Conservation (phyloP, 2,329 filamentous ascomycete species). For the Neophaeococcomyces mojaviensis region DNA sequence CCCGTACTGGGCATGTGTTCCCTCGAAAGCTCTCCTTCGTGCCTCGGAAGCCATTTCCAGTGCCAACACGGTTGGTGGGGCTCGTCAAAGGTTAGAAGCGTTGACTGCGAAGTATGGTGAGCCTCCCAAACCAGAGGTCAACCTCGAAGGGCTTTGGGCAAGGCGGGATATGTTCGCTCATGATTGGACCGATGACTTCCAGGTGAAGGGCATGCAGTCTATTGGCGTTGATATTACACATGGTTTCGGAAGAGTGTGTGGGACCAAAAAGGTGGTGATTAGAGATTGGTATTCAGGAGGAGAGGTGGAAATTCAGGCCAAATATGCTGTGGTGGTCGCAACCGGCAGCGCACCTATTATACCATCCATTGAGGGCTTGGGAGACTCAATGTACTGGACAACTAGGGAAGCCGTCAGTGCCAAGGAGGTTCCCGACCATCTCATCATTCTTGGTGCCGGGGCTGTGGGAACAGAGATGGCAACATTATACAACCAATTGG, state of each 20-base stretch:
- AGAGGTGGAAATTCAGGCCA: slow-evolving; percentile 6
- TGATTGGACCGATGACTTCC: slow-evolving; percentile 8
- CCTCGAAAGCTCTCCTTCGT: no score
- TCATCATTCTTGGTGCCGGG: slow-evolving; percentile 12
- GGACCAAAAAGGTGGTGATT: no score
- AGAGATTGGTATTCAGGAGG: slow-evolving; percentile 10
- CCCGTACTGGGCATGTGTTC: slow-evolving; percentile 13
- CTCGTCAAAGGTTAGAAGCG: slow-evolving; percentile 1
- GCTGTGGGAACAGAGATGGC: slow-evolving; percentile 13
- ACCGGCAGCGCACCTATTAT: slow-evolving; percentile 10
- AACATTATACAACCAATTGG: slow-evolving; percentile 6
- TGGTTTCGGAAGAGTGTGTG: slow-evolving; percentile 8
- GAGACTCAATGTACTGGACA: slow-evolving; percentile 10
- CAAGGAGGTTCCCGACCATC: slow-evolving; percentile 9
- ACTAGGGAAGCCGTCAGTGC: slow-evolving; percentile 9
- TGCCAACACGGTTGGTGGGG: neutral
- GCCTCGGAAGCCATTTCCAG: slow-evolving; percentile 4
- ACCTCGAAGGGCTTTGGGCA: slow-evolving; percentile 8
- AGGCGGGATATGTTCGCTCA: slow-evolving; percentile 11
- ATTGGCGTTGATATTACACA: slow-evolving; percentile 7
- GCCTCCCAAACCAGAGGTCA: slow-evolving; percentile 1
- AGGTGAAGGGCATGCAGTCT: slow-evolving; percentile 6
- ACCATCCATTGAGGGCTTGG: slow-evolving; percentile 7
- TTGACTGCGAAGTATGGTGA: slow-evolving; percentile 9
- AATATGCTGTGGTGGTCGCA: slow-evolving; percentile 9